Percentiles rank a stretch among this genome's conserved stretches.
Evolutionary conservation across 2,329 filamentous ascomycete genomes (phyloP).

Genomic region (Tolypocladium ovalisporum): DNA sequence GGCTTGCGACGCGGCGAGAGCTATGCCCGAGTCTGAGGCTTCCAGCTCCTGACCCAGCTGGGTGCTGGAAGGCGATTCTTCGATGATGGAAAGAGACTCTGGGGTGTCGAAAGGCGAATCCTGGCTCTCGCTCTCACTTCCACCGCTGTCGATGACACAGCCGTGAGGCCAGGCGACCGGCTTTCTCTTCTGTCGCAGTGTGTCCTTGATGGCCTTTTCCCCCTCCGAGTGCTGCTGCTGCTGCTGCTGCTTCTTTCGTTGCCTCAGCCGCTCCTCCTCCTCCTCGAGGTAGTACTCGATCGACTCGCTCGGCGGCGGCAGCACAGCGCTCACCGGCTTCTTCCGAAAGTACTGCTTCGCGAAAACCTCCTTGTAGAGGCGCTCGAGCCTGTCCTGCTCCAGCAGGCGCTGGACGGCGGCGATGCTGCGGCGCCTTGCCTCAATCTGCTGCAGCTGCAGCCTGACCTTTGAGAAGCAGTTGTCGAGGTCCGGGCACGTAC

Average conservation of each 20-base stretch:
- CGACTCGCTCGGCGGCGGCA: neutral
- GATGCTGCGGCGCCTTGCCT: neutral
- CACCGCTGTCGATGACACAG: neutral
- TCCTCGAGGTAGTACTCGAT: neutral
- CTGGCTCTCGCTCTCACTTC: neutral
- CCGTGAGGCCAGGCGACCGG: neutral
- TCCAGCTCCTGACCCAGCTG: neutral
- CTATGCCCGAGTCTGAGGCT: neutral
- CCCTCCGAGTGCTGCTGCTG: neutral
- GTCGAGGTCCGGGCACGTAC: neutral
- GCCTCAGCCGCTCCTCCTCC: neutral
- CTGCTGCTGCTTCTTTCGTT: neutral
- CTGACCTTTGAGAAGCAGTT: neutral
- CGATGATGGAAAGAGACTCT: neutral
- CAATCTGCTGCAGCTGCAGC: neutral
- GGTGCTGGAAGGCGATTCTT: neutral
- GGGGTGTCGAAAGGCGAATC: neutral
- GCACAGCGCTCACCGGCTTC: neutral
- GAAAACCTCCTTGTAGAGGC: neutral
- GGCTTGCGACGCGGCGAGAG: neutral
- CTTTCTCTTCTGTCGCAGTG: neutral
- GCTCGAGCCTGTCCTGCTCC: neutral
- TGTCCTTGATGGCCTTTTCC: neutral
- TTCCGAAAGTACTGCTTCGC: neutral
- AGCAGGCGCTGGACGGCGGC: neutral